Base-by-base conservation (phyloP, 1,284 basidiomycete genomes). In the Sanguinoderma infundibulare region DNA sequence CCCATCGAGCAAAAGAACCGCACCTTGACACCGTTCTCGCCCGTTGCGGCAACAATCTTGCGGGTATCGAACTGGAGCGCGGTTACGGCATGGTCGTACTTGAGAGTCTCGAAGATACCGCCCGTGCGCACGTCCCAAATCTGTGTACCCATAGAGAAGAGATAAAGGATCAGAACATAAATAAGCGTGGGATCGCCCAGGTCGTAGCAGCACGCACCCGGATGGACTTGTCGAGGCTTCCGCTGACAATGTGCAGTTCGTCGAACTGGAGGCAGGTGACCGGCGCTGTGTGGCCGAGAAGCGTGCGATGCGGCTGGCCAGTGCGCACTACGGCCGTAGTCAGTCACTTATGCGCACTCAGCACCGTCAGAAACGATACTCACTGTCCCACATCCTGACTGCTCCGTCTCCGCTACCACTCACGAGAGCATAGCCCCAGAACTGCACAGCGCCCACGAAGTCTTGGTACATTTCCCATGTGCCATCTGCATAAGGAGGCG, bases 321-420 rank as follows among this genome's bases (percentile, higher is more conserved):
- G 97, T 99, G 42, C 98, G 91, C 96, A 99, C 94, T 96, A 57
- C n/a, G 32, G 24, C 38, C 55, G 55, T 32, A 51, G 50, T 57
- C 24, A 15, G 55, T 54, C 39, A 52, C 38, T 26, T 51, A 39
- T 34, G 55, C 44, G 12, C 32, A 51, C 12, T 34, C 49, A 46
- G 17, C 28, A 54, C 39, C 17, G 22, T 53, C 14, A 40, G 72
- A 22, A 15, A 50, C 32, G 60, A 32, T 28, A 83, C 93, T 83
- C 73, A 96, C 94, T 98, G 74, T 99, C 98, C 98, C 98, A 99
- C 95, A 99, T 98, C 62, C 98, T 82, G 32, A 99, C 95, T 0
- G 92, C 96, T 39, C 97, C 96, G 76, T 99, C 98, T 1, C 95
- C 96, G 70, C 94, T 96, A 1, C 96, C 98, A 69, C 95, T 98